Evolutionary conservation across 768 basidiomycete genomes (phyloP), one percentile per base, ranked within the genome.

Genomic region (Phanerochaete sordida): DNA sequence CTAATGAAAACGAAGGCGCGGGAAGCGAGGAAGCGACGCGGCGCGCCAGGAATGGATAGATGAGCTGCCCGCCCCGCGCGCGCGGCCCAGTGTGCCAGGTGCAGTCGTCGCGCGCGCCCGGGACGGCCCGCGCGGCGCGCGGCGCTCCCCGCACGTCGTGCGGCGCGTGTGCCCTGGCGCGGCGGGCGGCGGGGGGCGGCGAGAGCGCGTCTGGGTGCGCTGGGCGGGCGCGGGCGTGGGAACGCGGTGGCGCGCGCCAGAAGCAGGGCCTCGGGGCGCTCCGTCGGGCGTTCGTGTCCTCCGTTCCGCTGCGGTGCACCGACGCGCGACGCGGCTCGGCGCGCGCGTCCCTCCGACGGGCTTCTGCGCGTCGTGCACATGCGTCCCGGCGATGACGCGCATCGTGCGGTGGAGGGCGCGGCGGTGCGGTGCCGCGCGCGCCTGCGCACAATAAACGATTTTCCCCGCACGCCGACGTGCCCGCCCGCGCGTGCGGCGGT

Each of bases 301-400:
- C 54, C 54, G 54, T 56, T 56, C 54, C 54, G 54, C 35, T 37
- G 54, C 54, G 43, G 54, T 56, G 35, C 54, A n/a, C 54, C 37
- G 54, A 44, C 39, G 16, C 44, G 7, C 54, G 54, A 56, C 39
- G 35, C 54, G 43, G 15, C 39, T 44, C 51, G 51, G 51, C 51
- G 30, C 6, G 31, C 31, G 15, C 15, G 8, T 8, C 31, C n/a
- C 15, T 15, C 51, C 51, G 51, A 53, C 30, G 51, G 31, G 16
- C 30, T 8, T 31, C 11, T 35, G 11, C 19, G 12, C 21, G 31
- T 53, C 27, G 12, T 33, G 31, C 7, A 21, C 23, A 23, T 35
- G 24, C 4, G 7, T 8, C 24, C 12, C 21, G 48, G 4, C 21
- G 48, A 26, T 5, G 16, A 53, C 48, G 31, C 30, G 51, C 31